phyloP scores from a whole-genome alignment of 768 basidiomycete species.

The Hericium rajendrae region DNA sequence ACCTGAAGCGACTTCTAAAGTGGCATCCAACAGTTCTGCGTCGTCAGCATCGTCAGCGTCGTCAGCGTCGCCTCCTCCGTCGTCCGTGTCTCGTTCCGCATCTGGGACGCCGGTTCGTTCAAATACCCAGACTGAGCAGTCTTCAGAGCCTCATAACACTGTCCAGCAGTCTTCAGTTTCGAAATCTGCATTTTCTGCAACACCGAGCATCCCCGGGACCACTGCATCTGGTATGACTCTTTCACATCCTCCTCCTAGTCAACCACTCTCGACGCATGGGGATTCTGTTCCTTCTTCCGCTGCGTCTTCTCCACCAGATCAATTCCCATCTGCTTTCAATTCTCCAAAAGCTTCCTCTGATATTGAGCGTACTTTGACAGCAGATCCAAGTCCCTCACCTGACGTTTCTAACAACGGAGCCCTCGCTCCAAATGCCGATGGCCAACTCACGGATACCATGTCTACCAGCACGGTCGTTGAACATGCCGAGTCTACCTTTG shows the following conservation, averaged over 20 bases:
- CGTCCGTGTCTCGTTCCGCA: neutral
- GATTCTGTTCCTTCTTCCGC: neutral
- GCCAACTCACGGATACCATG: constrained; percentile 9
- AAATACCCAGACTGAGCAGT: constrained; percentile 3
- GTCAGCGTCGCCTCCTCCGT: neutral
- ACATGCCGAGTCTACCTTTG: constrained; percentile 33
- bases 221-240: neutral
- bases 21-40: neutral
- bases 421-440: neutral
- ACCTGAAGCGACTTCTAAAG: neutral
- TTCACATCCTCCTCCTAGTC: neutral
- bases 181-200: neutral
- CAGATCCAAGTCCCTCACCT: neutral
- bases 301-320: neutral
- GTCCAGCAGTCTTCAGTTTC: neutral
- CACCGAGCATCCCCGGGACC: neutral
- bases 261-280: neutral
- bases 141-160: neutral
- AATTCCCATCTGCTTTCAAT: neutral
- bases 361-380: neutral
- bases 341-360: neutral
- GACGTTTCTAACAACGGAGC: neutral
- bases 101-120: constrained; percentile 1
- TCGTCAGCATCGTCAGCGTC: neutral
- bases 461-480: constrained; percentile 33